Base-by-base conservation (phyloP, 768 basidiomycete genomes). In the Russula abietina region DNA sequence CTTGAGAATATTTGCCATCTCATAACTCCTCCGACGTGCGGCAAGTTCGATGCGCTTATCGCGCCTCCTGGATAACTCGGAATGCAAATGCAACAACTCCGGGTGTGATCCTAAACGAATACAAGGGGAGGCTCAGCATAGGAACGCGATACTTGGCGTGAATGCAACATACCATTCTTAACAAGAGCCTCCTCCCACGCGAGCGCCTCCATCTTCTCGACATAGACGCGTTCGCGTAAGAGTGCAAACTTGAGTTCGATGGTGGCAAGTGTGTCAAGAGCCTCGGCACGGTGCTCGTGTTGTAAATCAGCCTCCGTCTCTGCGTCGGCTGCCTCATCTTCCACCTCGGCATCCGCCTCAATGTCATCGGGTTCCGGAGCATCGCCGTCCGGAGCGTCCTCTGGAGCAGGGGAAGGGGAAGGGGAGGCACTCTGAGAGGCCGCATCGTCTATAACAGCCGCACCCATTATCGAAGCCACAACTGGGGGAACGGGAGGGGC, bases 231-330 rank as follows among this genome's bases (percentile, higher is more conserved):
- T 72, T 98, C 94, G 52, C 96, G 77, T 60, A 98, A 73, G 36
- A 89, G 75, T 0, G 95, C 94, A 73, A 94, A 97, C 70, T 91
- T 92, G 74, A 98, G 84, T 71, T 99, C 96, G 68, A 99, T 95
- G 50, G 79, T 81, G 3, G 95, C 88, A 8, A 98, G 77, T 0
- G 88, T 87, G 62, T 94, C 93, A 61, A 98, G 80, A 0, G 93
- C 93, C 69, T 96, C 93, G 4, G 86, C 87, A 24, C 91, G 81
- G 71, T 91, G 89, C 0, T 87, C 88, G 50, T 88, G 88, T 63
- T 91, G 89, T 58, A 91, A 74, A 64, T 93, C 92, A 12, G 80
- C 77, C 59, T 88, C 87, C 9, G 79, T 71, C 61, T 82, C 81
- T 60, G 49, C 70, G 19, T 68, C 69, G 11, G 54, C 70, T 9